Percentiles rank a stretch among this genome's conserved stretches.
Conservation (phyloP, 2,329 filamentous ascomycete species). For the Rasamsonia emersonii region DNA sequence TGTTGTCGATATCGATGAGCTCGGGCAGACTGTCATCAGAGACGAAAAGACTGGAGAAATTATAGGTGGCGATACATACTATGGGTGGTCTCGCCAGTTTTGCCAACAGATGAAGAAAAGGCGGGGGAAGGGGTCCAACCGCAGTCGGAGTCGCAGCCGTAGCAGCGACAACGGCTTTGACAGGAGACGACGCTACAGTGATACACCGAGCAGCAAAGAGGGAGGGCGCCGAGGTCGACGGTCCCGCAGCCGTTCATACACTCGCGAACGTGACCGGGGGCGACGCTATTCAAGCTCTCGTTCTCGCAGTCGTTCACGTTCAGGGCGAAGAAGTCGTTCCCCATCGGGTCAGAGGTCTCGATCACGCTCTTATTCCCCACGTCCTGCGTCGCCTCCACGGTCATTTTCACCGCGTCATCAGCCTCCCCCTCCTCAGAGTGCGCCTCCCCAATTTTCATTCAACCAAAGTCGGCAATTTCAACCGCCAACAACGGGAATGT, state of each 20-base stretch:
- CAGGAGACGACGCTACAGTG: conserved; percentile 34
- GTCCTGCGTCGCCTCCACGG: conserved; percentile 13
- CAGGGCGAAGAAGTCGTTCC: conserved; percentile 3
- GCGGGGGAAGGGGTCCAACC: conserved; percentile 23
- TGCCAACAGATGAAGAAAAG: conserved; percentile 67
- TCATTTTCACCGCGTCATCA: conserved; percentile 11
- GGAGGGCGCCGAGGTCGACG: conserved; percentile 20
- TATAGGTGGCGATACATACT: conserved; percentile 65
- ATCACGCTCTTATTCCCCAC: conserved; percentile 27
- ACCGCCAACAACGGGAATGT: conserved; percentile 9
- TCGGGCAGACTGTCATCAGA: conserved; percentile 60
- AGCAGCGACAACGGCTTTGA: conserved; percentile 21
- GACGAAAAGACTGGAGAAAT: conserved; percentile 61
- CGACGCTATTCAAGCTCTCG: conserved; percentile 19
- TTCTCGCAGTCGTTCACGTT: conserved; percentile 17
- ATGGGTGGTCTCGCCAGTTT: conserved; percentile 76
- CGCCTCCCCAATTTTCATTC: conserved; percentile 5
- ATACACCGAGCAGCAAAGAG: conserved; percentile 23
- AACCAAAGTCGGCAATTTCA: conserved; percentile 6
- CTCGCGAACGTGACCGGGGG: conserved; percentile 11
- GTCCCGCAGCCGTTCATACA: conserved; percentile 22
- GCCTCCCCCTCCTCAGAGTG: conserved; percentile 9
- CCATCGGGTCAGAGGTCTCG: conserved; percentile 12
- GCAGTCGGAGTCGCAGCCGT: conserved; percentile 31
- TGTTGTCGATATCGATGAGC: conserved; percentile 59